A percentile compares a stretch with the other conserved stretches of the same genome.
These are phyloP conservation scores for Fusarium zealandicum DNA, from an alignment of 2,329 filamentous ascomycete species.

Conservation along the genomic window DNA sequence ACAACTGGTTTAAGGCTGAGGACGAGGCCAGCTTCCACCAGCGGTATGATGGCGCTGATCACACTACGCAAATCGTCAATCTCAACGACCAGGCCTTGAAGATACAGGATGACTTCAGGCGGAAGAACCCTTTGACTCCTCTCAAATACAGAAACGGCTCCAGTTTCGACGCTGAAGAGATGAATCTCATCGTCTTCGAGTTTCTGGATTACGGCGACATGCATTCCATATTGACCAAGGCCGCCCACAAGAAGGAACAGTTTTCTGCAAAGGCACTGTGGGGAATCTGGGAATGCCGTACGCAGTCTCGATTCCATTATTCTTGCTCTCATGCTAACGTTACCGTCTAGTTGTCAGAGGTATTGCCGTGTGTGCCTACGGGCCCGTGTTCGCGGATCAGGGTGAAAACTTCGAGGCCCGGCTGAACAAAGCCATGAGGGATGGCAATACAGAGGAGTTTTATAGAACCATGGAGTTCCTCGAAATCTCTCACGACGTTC, in stretches of 20 bases:
- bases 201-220: slow-evolving; percentile 38
- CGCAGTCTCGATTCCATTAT: slow-evolving; percentile 9
- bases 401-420: slow-evolving; percentile 22
- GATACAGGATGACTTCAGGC: slow-evolving; percentile 12
- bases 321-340: not conserved
- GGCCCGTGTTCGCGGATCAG: slow-evolving; percentile 7
- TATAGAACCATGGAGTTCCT: slow-evolving; percentile 6
- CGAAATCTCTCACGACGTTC: slow-evolving; percentile 38
- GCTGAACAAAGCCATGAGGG: slow-evolving; percentile 9
- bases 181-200: slow-evolving; percentile 39
- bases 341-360: slow-evolving; percentile 39
- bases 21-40: slow-evolving; percentile 37
- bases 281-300: slow-evolving; percentile 44
- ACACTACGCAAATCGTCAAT: slow-evolving; percentile 42
- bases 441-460: not conserved
- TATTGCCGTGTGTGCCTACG: slow-evolving; percentile 41
- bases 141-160: not conserved
- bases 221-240: slow-evolving; percentile 22
- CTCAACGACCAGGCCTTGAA: slow-evolving; percentile 18
- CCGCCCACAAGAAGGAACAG: not conserved
- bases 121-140: not conserved
- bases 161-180: not conserved
- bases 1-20: slow-evolving; percentile 1
- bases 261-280: slow-evolving; percentile 38
- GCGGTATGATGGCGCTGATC: slow-evolving; percentile 39